Conservation (phyloP, 192 early-diverging fungal species). For the Endogone sp. region DNA sequence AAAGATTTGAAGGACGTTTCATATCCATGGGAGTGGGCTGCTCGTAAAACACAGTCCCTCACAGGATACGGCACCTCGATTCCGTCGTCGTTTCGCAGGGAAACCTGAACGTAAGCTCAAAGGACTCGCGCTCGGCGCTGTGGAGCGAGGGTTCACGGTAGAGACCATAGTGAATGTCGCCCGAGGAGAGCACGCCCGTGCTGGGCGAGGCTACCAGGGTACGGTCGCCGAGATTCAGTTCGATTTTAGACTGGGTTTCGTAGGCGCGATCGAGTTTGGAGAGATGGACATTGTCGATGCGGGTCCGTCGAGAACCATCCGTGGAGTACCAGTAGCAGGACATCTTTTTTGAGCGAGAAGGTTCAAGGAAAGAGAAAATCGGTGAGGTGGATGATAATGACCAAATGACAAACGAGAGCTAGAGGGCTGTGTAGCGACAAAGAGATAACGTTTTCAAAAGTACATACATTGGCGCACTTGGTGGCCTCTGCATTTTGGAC, state of each 20-base stretch:
- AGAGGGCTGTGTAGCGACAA: not conserved
- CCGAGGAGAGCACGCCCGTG: slow-evolving; percentile 22
- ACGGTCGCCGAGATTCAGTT: slow-evolving; percentile 20
- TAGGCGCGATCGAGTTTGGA: slow-evolving; percentile 20
- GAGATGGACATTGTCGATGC: slow-evolving; percentile 18
- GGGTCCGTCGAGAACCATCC: slow-evolving; percentile 11
- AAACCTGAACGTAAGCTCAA: not conserved
- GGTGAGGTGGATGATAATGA: no score
- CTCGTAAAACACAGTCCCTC: no score
- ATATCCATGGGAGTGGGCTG: no score
- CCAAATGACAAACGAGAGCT: no score
- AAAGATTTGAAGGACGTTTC: no score
- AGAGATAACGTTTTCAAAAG: not conserved
- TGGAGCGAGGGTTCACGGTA: slow-evolving; percentile 21
- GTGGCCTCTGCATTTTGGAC: not conserved
- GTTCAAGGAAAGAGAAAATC: no score
- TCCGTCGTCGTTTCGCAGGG: not conserved
- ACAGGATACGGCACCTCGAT: not conserved
- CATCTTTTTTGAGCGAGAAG: not conserved
- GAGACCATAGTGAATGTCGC: slow-evolving; percentile 23
- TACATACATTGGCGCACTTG: not conserved
- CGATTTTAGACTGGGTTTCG: slow-evolving; percentile 14
- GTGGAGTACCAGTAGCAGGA: slow-evolving; percentile 27
- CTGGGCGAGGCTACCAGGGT: slow-evolving; percentile 16
- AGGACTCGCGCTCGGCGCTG: not conserved